Percentiles rank a stretch among this genome's conserved stretches.
phyloP scores from a whole-genome alignment of 495 filamentous ascomycete genomes.

The Clavariopsis aquatica region DNA sequence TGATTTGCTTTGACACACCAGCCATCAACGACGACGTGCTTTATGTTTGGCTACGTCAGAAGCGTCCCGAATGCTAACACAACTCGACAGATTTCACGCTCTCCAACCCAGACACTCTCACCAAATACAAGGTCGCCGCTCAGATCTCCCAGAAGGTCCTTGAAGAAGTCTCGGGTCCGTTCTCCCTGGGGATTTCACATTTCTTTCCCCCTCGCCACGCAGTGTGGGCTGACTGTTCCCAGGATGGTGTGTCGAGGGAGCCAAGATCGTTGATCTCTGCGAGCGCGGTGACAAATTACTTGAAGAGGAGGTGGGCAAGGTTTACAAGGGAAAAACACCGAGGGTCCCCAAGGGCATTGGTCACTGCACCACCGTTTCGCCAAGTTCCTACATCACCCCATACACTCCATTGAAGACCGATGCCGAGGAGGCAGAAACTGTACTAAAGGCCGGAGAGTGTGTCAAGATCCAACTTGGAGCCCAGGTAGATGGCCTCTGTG shows the following conservation, averaged over 20 bases:
- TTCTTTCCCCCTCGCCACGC: not conserved
- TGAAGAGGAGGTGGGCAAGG: constrained; percentile 89
- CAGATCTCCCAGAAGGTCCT: constrained; percentile 93
- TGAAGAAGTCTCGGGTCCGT: constrained; percentile 71
- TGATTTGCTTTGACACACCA: not conserved
- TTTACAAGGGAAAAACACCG: constrained; percentile 84
- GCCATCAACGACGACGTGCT: not conserved
- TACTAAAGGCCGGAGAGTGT: constrained; percentile 78
- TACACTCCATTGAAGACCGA: constrained; percentile 91
- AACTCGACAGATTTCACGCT: constrained; percentile 78
- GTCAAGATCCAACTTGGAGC: constrained; percentile 97
- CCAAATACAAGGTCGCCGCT: constrained; percentile 97
- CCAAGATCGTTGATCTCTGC: constrained; percentile 89
- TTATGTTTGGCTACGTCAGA: not conserved
- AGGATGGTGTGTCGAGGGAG: constrained; percentile 79
- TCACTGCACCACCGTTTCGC: constrained; percentile 95
- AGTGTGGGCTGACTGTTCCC: constrained; percentile 33
- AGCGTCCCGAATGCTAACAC: constrained; percentile 21
- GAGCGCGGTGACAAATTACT: constrained; percentile 93
- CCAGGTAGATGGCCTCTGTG: constrained; percentile 95
- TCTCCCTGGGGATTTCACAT: not conserved
- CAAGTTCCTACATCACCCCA: constrained; percentile 89
- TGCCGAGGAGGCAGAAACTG: constrained; percentile 73
- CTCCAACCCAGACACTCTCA: constrained; percentile 94
- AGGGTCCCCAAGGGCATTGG: constrained; percentile 90